These are phyloP conservation scores for Adenanthera pavonina DNA, from an alignment of 306 rosid species.

Conservation along the genomic window DNA sequence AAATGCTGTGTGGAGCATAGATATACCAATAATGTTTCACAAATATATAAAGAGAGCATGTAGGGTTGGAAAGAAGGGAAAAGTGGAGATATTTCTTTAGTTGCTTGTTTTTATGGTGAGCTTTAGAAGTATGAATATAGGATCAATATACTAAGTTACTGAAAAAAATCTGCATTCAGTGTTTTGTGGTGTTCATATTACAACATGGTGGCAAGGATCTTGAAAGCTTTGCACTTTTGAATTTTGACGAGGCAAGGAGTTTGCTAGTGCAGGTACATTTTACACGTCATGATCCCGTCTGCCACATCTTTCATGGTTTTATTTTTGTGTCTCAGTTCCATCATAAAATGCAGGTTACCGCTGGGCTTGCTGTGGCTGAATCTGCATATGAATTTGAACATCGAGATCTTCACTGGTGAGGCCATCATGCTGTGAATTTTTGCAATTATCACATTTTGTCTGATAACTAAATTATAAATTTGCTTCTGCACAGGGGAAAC, in stretches of 20 bases:
- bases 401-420: conserved; percentile 96
- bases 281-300: conserved; percentile 14
- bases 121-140: not conserved
- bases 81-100: conserved; percentile 17
- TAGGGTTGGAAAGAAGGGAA: conserved; percentile 6
- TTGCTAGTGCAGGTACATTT: conserved; percentile 76
- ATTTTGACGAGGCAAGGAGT: conserved; percentile 75
- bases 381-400: conserved; percentile 95
- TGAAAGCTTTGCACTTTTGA: conserved; percentile 81
- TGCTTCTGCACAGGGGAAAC: conserved; percentile 76
- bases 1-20: conserved; percentile 33
- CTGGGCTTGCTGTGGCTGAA: conserved; percentile 93
- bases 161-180: conserved; percentile 53
- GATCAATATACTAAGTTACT: conserved; percentile 33
- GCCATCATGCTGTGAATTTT: conserved; percentile 30
- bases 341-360: conserved; percentile 66
- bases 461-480: conserved; percentile 38
- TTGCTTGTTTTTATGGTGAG: conserved; percentile 23
- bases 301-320: conserved; percentile 37
- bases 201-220: conserved; percentile 94
- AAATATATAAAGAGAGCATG: not conserved
- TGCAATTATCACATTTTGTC: conserved; percentile 22
- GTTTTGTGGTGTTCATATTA: conserved; percentile 71
- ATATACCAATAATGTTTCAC: conserved; percentile 25
- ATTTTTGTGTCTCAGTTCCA: conserved; percentile 27